Base-by-base conservation (phyloP, 2,329 filamentous ascomycete species). In the Colletotrichum sp. region DNA sequence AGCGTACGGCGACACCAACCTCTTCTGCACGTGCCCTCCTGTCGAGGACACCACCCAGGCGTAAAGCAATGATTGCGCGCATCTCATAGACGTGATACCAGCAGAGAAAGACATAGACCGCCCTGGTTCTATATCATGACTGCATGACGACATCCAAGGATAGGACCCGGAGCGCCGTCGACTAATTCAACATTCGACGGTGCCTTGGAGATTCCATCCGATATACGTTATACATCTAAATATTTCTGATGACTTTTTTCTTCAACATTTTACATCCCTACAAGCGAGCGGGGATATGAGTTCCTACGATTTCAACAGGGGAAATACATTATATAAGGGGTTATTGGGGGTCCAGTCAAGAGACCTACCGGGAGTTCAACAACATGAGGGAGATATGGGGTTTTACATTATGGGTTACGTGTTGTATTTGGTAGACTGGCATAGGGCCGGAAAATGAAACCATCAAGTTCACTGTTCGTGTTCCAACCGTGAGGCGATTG, bases 21-120 rank as follows among this genome's bases (percentile, higher is more conserved):
- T 98, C 77, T 98, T 98, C 90, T 98, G 96, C 89, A 98, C 95
- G 12, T 98, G 96, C 84, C 94, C 95, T 52, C 95, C 96, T 1
- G 95, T 98, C 9, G 94, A 95, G 85, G 89, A 90, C 79, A 90
- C 88, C 18, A 89, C 87, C 2, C 82, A 81, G 49, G 78, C 80
- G 76, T 76, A 65, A 44, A 72, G n/a, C 15, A n/a, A 63, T 73
- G 36, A 72, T 63, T 75, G 10, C 66, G 60, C 60, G 60, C 60
- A 67, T 67, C 67, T 59, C 26, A 66, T 64, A 67, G 67, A 72
- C 60, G 63, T 70, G 74, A 73, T 69, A 69, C 66, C 32, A 66
- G 60, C 39, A 16, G 57, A 49, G 69, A 67, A 36, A 32, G 28
- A 70, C 44, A 18, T 15, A 67, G 26, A 65, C 28, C 39, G 13